Evolutionary conservation across 2,329 filamentous ascomycete species (phyloP), one percentile per base, ranked within the genome.

Genomic region (Aspergillus sojae): DNA sequence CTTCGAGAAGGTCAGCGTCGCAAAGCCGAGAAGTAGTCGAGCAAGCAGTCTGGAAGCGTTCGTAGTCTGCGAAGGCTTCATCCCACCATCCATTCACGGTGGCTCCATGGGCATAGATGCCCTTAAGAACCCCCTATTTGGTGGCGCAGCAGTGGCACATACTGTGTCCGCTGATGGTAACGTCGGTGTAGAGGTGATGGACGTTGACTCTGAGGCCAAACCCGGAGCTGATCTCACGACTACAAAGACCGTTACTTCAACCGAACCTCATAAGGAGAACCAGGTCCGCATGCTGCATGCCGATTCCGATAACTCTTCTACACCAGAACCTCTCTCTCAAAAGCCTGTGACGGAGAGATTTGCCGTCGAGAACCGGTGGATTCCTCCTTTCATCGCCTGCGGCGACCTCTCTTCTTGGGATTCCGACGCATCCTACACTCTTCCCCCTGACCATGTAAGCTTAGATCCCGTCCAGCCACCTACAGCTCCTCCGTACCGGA

Each of bases 31-130:
- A 60, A 96, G 93, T 67, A 97, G 93, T 73, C 87, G 95, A n/a
- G 95, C 94, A 1, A 98, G 94, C 78, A 97, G 93, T 78, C 89
- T 99, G 23, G 95, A 99, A 77, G 94, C 95, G 0, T 99, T 99
- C 71, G 92, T 99, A 54, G 94, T 99, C 19, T 97, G 95, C 76
- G 86, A 96, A 71, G 92, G 93, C 65, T 99, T 98, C 75, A 94
- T 93, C 4, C 94, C 94, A 0, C 79, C 78, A 1, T 69, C 80
- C 2, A 74, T 80, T 45, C 77, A 79, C 11, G 83, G 85, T 58
- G 84, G 82, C 0, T 74, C 82, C 12, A 77, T 79, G 0, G 84
- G 84, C 57, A 70, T 75, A 65, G 73, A 73, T 5, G 71, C 76
- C 2, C 68, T 79, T 59, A 75, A 77, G 59, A 77, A 75, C 60